A percentile compares a stretch with the other conserved stretches of the same genome.
Conservation (phyloP, 495 filamentous ascomycete genomes). For the Aspergillus funiculosus region DNA sequence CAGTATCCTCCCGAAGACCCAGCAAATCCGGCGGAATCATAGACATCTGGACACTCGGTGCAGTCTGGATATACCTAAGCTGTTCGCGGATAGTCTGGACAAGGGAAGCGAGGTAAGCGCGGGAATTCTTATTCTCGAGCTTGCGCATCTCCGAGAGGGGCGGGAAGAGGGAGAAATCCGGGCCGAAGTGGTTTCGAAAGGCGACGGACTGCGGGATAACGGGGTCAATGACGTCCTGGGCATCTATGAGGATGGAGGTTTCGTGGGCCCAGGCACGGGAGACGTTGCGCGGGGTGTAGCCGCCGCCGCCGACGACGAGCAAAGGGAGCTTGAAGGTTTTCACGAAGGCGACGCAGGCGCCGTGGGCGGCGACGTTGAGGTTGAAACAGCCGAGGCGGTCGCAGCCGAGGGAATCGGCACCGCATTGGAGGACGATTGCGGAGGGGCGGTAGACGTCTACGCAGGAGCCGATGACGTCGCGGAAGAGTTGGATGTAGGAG, state of each 20-base stretch:
- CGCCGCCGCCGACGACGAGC: slow-evolving; percentile 87
- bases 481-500: slow-evolving; percentile 80
- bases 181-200: slow-evolving; percentile 77
- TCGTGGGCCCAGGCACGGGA: slow-evolving; percentile 95
- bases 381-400: slow-evolving; percentile 95
- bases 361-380: slow-evolving; percentile 89
- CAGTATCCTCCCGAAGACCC: slow-evolving; percentile 69
- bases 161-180: slow-evolving; percentile 71
- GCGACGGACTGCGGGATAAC: slow-evolving; percentile 66
- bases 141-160: slow-evolving; percentile 61
- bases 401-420: slow-evolving; percentile 89
- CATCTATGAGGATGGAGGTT: slow-evolving; percentile 81
- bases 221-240: slow-evolving; percentile 62
- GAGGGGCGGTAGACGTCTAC: slow-evolving; percentile 71
- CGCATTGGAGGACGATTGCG: slow-evolving; percentile 93
- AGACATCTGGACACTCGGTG: slow-evolving; percentile 82
- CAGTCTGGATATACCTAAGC: slow-evolving; percentile 73
- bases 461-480: slow-evolving; percentile 68
- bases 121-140: slow-evolving; percentile 73
- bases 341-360: slow-evolving; percentile 80
- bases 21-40: slow-evolving; percentile 73
- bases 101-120: slow-evolving; percentile 67
- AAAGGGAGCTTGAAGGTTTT: slow-evolving; percentile 73
- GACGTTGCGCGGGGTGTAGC: slow-evolving; percentile 96
- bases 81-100: slow-evolving; percentile 74